Percentiles rank a stretch among this genome's conserved stretches.
phyloP scores from a whole-genome alignment of 306 rosid species.

The Spatholobus suberectus region DNA sequence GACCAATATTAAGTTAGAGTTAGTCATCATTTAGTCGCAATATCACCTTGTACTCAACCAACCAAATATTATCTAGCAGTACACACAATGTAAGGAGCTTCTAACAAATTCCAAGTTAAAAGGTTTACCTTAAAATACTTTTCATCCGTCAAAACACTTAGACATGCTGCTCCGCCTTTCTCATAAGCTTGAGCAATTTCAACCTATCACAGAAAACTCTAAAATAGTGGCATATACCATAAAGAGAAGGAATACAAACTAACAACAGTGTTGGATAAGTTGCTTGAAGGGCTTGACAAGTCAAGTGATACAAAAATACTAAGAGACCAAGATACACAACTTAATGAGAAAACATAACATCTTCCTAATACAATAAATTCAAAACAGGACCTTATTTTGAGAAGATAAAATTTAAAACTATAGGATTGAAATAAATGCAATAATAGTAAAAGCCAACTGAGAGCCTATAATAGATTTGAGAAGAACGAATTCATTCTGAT shows the following conservation, averaged over 20 bases:
- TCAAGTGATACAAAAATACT: slow-evolving; percentile 4
- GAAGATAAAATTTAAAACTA: neutral
- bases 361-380: neutral
- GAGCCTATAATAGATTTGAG: neutral
- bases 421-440: neutral
- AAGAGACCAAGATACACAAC: slow-evolving; percentile 24
- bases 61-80: slow-evolving; percentile 23
- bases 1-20: slow-evolving; percentile 40
- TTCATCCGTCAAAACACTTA: slow-evolving; percentile 90
- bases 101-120: slow-evolving; percentile 12
- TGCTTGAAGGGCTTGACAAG: neutral
- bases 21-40: slow-evolving; percentile 33
- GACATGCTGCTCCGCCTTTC: slow-evolving; percentile 99
- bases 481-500: neutral
- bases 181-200: slow-evolving; percentile 89
- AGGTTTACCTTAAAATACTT: slow-evolving; percentile 84
- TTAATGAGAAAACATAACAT: slow-evolving; percentile 34
- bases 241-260: slow-evolving; percentile 33
- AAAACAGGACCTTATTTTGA: slow-evolving; percentile 2
- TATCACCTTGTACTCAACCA: slow-evolving; percentile 13
- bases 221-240: slow-evolving; percentile 3
- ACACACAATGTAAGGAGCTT: too few species aligned
- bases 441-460: neutral
- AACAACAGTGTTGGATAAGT: slow-evolving; percentile 9
- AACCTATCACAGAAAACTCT: slow-evolving; percentile 58